Evolutionary conservation across 2,329 filamentous ascomycete species (phyloP).

Genomic region (Monosporascus cannonballus): DNA sequence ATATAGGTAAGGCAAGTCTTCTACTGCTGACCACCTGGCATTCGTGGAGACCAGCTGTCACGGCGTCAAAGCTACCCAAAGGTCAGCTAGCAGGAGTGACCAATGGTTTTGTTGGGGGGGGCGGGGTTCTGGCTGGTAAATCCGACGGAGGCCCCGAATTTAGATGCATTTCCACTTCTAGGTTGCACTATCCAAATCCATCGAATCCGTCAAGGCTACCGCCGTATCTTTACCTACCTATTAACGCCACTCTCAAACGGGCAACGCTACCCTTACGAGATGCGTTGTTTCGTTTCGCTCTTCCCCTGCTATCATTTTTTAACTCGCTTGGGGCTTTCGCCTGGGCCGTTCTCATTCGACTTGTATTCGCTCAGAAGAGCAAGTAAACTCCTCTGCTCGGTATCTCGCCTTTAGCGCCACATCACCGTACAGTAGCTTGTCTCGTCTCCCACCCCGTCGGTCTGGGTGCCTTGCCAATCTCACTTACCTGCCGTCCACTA

Average conservation of each 20-base stretch:
- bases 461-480: not conserved
- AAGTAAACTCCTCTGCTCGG: not conserved
- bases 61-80: too few species aligned
- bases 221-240: not conserved
- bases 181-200: not conserved
- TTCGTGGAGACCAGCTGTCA: not conserved
- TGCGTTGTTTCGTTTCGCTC: too few species aligned
- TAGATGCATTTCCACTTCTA: not conserved
- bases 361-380: too few species aligned
- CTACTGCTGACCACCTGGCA: not conserved
- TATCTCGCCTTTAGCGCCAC: not conserved
- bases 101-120: too few species aligned
- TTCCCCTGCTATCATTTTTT: not conserved
- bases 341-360: not conserved
- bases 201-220: not conserved
- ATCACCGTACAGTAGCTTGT: not conserved
- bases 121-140: too few species aligned
- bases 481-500: not conserved
- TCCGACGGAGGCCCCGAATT: not conserved
- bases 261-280: not conserved
- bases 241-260: not conserved
- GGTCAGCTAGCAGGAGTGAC: too few species aligned
- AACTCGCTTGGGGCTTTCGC: not conserved
- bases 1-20: not conserved
- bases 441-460: not conserved